Base-by-base conservation (phyloP, 805 yeast species). In the Zygoascus tannicola region DNA sequence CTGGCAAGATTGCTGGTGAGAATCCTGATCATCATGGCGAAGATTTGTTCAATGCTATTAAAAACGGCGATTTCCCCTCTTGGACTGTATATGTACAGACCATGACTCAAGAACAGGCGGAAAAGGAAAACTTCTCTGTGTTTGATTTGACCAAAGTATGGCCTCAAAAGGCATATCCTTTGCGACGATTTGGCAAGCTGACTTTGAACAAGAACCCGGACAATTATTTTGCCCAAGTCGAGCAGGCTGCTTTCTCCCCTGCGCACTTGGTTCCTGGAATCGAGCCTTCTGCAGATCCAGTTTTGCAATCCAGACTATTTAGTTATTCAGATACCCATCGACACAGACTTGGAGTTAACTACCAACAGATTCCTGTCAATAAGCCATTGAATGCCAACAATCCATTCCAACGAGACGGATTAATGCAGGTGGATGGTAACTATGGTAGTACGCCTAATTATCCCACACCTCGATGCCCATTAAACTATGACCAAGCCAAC, bases 101-200 rank as follows among this genome's bases (percentile, higher is more conserved):
- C 37, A 86, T 86, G 95, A 82, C 94, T 30, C 75, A 76, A 49
- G 84, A 78, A 55, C 79, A 86, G 65, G 86, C 94, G 48, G 74
- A 80, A 64, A 65, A 76, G 48, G 75, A 75, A 40, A 81, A 81
- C 59, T 85, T 82, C 67, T 81, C 90, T 4, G 88, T 87, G 37
- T 85, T 84, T 60, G 96, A 86, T 66, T 72, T 86, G 63, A 86
- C 96, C 51, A 87, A 87, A 70, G 82, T 84, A 44, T 86, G 96
- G 96, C 86, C 95, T 30, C 94, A 86, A 60, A 69, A 67, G 55
- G 80, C 85, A 45, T 86, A 78, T 73, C 95, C 96, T 58, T 66
- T 86, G 68, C 77, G 95, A 64, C 78, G 79, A 63, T 80, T 86
- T 60, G 96, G 95, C 62, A 80, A 78, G 62, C 68, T 85, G 52